Percentiles rank a stretch among this genome's conserved stretches.
Conservation (phyloP, 345 rosid species). For the Aegle marmelos region DNA sequence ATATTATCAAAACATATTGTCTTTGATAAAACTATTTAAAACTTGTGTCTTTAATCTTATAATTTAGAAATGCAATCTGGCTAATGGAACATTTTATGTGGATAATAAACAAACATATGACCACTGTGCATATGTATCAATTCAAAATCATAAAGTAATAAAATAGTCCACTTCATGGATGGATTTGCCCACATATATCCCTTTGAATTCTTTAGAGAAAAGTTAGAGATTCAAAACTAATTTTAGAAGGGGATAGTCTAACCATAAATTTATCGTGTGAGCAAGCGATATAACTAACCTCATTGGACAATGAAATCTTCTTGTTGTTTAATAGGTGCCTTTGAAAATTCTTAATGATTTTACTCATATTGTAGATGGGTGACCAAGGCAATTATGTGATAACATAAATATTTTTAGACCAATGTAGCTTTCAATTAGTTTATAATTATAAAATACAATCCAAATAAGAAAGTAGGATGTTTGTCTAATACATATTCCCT, state of each 20-base stretch:
- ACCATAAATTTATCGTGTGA: background rate
- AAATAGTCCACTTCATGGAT: background rate
- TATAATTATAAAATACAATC: too few species aligned
- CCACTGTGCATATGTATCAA: background rate
- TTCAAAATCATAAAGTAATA: conserved; percentile 2
- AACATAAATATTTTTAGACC: background rate
- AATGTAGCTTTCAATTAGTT: background rate
- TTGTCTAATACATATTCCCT: too few species aligned
- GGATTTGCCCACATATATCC: conserved; percentile 7
- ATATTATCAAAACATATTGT: too few species aligned
- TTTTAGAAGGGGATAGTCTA: background rate
- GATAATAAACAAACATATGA: conserved; percentile 16
- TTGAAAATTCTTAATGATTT: too few species aligned
- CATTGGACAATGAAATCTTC: background rate
- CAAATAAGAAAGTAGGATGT: too few species aligned
- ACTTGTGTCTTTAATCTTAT: too few species aligned
- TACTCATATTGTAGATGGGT: too few species aligned
- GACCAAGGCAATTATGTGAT: background rate
- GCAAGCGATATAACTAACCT: too few species aligned
- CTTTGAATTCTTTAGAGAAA: background rate
- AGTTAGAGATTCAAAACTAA: background rate
- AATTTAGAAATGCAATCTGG: too few species aligned
- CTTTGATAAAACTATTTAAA: too few species aligned
- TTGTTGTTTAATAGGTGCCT: background rate
- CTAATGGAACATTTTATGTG: background rate